phyloP scores from a whole-genome alignment of 2,329 filamentous ascomycete genomes.

The Phialophora expanda region DNA sequence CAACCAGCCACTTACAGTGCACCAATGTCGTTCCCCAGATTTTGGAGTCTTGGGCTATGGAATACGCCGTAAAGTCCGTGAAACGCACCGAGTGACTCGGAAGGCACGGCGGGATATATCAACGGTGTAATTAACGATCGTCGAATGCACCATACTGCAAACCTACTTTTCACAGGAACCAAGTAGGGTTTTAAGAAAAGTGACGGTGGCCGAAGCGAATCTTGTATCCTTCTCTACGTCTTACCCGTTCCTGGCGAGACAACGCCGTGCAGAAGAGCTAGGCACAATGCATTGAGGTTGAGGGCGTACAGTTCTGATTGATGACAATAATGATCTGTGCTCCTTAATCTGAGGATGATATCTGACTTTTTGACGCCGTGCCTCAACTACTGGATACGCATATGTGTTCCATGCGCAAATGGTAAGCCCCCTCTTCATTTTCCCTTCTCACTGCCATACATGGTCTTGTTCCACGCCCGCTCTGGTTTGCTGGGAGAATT shows the following conservation, averaged over 20 bases:
- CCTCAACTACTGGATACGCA: neutral
- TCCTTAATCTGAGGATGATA: neutral
- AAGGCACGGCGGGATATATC: neutral
- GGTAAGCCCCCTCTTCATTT: slow-evolving; percentile 12
- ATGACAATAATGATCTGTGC: neutral
- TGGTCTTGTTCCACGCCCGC: slow-evolving; percentile 30
- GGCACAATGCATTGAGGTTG: neutral
- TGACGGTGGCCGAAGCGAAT: neutral
- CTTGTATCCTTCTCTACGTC: neutral
- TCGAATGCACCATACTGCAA: neutral
- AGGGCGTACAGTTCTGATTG: neutral
- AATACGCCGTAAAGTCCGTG: neutral
- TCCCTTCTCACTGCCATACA: slow-evolving; percentile 31
- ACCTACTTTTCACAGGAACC: neutral
- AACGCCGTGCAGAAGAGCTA: neutral
- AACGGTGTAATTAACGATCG: neutral
- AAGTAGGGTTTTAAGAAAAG: neutral
- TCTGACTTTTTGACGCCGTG: neutral
- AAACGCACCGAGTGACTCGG: neutral
- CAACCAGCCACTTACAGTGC: neutral
- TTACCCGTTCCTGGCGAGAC: neutral
- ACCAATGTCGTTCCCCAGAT: neutral
- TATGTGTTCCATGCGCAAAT: neutral
- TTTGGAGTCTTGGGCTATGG: neutral
- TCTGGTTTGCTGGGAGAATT: slow-evolving; percentile 13